phyloP scores from a whole-genome alignment of 164 flowering plant species.

The Taxillus chinensis region DNA sequence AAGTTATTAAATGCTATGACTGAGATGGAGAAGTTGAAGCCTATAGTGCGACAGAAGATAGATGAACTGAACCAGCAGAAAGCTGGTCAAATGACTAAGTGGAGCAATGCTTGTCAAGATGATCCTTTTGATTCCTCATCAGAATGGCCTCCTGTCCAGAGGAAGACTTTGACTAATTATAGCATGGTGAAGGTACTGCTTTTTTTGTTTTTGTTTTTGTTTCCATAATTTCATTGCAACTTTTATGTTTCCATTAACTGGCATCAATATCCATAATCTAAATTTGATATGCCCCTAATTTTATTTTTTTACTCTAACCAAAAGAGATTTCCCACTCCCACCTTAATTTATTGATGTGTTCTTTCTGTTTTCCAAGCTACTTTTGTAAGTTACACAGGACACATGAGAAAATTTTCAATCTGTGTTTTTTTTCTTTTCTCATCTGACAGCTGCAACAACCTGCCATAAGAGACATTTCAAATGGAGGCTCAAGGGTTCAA shows the following conservation, averaged over 20 bases:
- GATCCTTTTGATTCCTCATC: constrained; percentile 19
- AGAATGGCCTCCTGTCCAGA: constrained; percentile 33
- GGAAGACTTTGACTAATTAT: constrained; percentile 20
- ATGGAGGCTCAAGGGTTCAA: constrained; percentile 28
- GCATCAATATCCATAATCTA: not conserved
- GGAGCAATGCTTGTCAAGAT: constrained; percentile 19
- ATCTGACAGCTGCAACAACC: constrained; percentile 29
- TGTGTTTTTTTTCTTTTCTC: not conserved
- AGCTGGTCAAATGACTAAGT: constrained; percentile 23
- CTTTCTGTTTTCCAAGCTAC: not conserved
- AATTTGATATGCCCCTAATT: not conserved
- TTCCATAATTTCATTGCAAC: not conserved
- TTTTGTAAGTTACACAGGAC: constrained; percentile 4
- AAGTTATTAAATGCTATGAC: constrained; percentile 45
- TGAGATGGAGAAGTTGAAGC: constrained; percentile 79
- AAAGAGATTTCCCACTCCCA: not conserved
- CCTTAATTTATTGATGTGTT: not conserved
- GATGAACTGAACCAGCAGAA: constrained; percentile 42
- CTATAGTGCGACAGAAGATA: constrained; percentile 42
- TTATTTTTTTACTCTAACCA: not conserved
- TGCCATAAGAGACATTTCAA: constrained; percentile 15
- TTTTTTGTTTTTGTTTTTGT: not conserved
- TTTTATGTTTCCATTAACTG: not conserved
- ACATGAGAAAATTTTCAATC: not conserved
- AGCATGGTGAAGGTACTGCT: constrained; percentile 37